phyloP scores from a whole-genome alignment of 2,329 filamentous ascomycete genomes.

The Knoxdaviesia proteae region DNA sequence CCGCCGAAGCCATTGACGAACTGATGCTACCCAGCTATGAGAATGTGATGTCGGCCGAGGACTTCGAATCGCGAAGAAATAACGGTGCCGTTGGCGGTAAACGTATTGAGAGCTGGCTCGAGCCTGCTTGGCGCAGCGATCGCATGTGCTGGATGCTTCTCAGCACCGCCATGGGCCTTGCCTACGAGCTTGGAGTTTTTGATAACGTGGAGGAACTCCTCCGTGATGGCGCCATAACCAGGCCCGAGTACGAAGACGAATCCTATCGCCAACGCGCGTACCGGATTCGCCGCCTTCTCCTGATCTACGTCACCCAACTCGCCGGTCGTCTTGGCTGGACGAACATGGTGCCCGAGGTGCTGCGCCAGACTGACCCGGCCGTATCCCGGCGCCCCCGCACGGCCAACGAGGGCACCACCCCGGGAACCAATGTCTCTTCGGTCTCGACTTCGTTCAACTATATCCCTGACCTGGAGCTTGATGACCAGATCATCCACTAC shows the following conservation, averaged over 20 bases:
- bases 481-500: conserved; percentile 58
- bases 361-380: conserved; percentile 36
- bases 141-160: conserved; percentile 97
- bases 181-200: conserved; percentile 88
- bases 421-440: conserved; percentile 35
- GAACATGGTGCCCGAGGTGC: conserved; percentile 65
- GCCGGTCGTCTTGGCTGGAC: conserved; percentile 81
- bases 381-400: conserved; percentile 28
- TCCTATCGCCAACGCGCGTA: conserved; percentile 56
- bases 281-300: conserved; percentile 66
- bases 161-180: conserved; percentile 72
- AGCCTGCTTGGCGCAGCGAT: conserved; percentile 85
- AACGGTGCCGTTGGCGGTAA: conserved; percentile 42
- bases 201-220: conserved; percentile 63
- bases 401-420: conserved; percentile 31
- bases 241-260: conserved; percentile 52
- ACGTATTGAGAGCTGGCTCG: conserved; percentile 85
- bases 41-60: conserved; percentile 17
- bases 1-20: conserved; percentile 53
- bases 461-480: conserved; percentile 43
- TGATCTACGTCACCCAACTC: conserved; percentile 87
- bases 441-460: conserved; percentile 41
- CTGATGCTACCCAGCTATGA: conserved; percentile 42
- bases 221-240: conserved; percentile 34
- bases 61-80: conserved; percentile 11